Conservation (phyloP, 805 yeast genomes). For the Barnettozyma populi region DNA sequence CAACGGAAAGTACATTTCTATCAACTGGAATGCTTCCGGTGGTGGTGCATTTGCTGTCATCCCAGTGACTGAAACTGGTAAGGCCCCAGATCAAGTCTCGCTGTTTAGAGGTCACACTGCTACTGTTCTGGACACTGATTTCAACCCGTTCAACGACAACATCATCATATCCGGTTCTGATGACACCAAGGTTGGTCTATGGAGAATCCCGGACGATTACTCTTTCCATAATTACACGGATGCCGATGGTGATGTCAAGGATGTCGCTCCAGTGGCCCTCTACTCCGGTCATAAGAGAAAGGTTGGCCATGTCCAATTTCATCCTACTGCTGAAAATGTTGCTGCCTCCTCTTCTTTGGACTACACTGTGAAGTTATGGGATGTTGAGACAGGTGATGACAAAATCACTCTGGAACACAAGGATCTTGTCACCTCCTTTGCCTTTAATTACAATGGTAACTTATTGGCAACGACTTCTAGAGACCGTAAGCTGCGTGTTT, state of each 20-base stretch:
- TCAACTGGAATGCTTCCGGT: constrained; percentile 92
- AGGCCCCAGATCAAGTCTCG: constrained; percentile 89
- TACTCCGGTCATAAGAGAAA: constrained; percentile 87
- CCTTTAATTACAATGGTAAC: constrained; percentile 87
- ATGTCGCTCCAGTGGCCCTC: constrained; percentile 63
- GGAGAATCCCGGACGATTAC: constrained; percentile 84
- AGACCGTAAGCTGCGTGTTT: constrained; percentile 83
- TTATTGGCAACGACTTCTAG: constrained; percentile 83
- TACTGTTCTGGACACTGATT: constrained; percentile 90
- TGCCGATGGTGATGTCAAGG: constrained; percentile 53
- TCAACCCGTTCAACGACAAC: constrained; percentile 82
- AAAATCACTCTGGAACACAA: constrained; percentile 74
- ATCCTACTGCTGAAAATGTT: constrained; percentile 82
- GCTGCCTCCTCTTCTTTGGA: constrained; percentile 90
- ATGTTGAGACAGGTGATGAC: constrained; percentile 68
- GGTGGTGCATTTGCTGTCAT: constrained; percentile 97
- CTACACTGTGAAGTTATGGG: constrained; percentile 89
- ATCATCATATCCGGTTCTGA: constrained; percentile 77
- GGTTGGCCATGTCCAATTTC: constrained; percentile 87
- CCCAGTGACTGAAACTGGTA: constrained; percentile 82
- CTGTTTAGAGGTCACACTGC: constrained; percentile 95
- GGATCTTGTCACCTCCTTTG: constrained; percentile 88
- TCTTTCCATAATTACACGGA: constrained; percentile 58
- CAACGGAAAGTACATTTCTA: constrained; percentile 80
- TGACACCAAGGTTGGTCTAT: constrained; percentile 74